These are phyloP conservation scores for Juncus effusus DNA, from an alignment of 176 grass and related monocot genomes.

Conservation along the genomic window DNA sequence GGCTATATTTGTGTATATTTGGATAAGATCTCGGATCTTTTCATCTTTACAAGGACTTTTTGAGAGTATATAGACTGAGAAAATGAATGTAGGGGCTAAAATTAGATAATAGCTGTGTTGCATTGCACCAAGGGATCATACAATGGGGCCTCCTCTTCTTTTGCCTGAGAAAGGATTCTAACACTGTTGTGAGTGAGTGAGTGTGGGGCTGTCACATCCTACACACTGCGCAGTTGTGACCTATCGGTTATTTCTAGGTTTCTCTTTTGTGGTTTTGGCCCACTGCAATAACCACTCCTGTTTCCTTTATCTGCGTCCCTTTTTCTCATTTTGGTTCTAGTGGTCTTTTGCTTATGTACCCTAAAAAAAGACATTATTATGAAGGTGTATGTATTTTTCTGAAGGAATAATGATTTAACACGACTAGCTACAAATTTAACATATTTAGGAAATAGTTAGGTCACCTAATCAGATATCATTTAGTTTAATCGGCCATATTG, in stretches of 20 bases:
- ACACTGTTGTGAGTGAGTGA: slow-evolving; percentile 6
- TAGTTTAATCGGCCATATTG: no score
- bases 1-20: slow-evolving; percentile 20
- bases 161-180: slow-evolving; percentile 18
- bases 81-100: slow-evolving; percentile 1
- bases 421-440: no score
- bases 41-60: not conserved
- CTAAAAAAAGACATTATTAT: no score
- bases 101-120: slow-evolving; percentile 1
- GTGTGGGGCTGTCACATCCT: slow-evolving; percentile 19
- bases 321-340: no score
- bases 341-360: no score
- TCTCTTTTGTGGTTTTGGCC: not conserved
- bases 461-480: no score
- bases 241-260: slow-evolving; percentile 20
- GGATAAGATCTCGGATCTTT: slow-evolving; percentile 1
- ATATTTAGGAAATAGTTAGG: no score
- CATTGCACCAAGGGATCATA: slow-evolving; percentile 2
- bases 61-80: not conserved
- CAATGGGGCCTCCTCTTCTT: not conserved
- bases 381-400: no score
- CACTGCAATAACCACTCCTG: not conserved
- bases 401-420: no score
- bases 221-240: not conserved
- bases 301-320: no score